Evolutionary conservation across 768 basidiomycete genomes (phyloP), one percentile per base, ranked within the genome.

Genomic region (Hypholoma sublateritium): DNA sequence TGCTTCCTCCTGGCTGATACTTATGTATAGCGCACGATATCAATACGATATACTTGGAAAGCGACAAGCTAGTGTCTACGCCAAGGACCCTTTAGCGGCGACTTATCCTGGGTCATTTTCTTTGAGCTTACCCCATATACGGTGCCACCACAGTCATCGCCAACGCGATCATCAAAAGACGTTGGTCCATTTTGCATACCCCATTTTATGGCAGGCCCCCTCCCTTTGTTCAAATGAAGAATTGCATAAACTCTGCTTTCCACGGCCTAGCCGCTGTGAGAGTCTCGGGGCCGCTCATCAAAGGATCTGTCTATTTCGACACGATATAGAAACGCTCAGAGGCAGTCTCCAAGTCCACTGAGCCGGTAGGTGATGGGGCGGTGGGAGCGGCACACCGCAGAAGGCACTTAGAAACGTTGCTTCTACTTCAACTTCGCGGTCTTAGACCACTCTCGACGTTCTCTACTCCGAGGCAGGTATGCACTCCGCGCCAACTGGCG

Each of bases 101-200:
- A 28, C 46, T 47, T 22, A 34, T 44, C 19, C 22, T 28, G 28
- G 34, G 16, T 37, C 14, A 13, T 37, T 5, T 44, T 44, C n/a
- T 17, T n/a, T 36, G 13, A n/a, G 28, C 17, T 53, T 45, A 39
- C 43, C 53, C 53, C 53, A 44, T 45, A 44, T 17, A 53, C 53
- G 24, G 34, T 42, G 53, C 53, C 53, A 53, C 53, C 41, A 34
- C 53, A 45, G n/a, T 53, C 42, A 53, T 45, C 22, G 22, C 46
- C 46, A 47, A 22, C 28, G 43, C 17, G 28, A 28, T 53, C 53
- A 53, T 53, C 53, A 53, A 36, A 51, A 51, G 21, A 39, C 37
- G 9, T 32, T n/a, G 50, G 22, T 37, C 22, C 35, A 22, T 35
- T 36, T 53, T 53, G 25, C 46, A 47, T 13, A 28, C 17, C 46